Base-by-base conservation (phyloP, 2,329 filamentous ascomycete species). In the Sporothrix brunneoviolacea region DNA sequence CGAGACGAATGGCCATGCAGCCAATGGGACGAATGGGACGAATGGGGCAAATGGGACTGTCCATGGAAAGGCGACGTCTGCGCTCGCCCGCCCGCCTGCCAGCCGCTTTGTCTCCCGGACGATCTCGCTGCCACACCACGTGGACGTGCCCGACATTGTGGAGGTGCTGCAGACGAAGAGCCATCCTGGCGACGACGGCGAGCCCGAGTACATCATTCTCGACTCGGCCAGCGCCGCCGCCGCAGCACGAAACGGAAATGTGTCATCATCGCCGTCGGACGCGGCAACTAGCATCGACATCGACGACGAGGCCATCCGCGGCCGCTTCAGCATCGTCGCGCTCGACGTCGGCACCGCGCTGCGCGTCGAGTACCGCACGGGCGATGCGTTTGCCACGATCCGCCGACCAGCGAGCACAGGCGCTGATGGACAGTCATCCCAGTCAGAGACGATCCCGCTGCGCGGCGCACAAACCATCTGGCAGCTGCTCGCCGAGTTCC, bases 291-390 rank as follows among this genome's bases (percentile, higher is more conserved):
- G 16, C 7, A 12, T 2, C n/a, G 43, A 46, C n/a, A 41, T 12
- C 40, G 48, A 48, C 18, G 48, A 46, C 12, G 44, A 51, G 2
- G 52, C 52, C 30, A 73, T 77, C 1, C 68, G 72, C 42, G 85
- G 85, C 2, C 72, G 81, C 41, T 87, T 81, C 62, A 91, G 84
- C 61, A 88, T 94, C 56, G 76, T 94, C 47, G 87, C 83, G 0
- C 68, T 89, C 1, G 74, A 83, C 9, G 74, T 84, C 2, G 72
- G 74, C 15, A 66, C 77, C 30, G 75, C 81, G 0, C 57, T 77
- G 54, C 75, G 73, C 7, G 60, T 85, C n/a, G 75, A 82, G 57
- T 78, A 85, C 55, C 72, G 70, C 22, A 71, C 72, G 3, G 75
- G 74, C 1, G 70, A 75, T n/a, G 54, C 65, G 16, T 67, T 65